Base-by-base conservation (phyloP, 2,329 filamentous ascomycete species). In the Leptographium radiaticola region DNA sequence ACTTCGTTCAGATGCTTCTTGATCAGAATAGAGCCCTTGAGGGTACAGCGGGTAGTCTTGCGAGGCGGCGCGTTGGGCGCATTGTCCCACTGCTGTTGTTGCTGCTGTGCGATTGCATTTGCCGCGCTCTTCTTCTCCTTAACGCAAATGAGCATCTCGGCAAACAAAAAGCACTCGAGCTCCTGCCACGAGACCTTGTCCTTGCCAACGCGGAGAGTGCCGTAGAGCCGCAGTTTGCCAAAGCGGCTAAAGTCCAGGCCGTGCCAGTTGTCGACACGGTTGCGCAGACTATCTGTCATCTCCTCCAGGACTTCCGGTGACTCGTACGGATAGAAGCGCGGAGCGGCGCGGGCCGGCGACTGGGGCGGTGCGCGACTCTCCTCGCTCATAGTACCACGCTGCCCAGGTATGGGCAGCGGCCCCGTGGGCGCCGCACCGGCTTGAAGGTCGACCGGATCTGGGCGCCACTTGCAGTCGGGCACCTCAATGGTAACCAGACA, bases 121-220 rank as follows among this genome's bases (percentile, higher is more conserved):
- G 43, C 45, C 11, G 73, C 66, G 10, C 75, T 69, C 71, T 90
- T 95, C 78, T 96, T 97, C 70, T 97, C 93, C 70, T 97, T 98
- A 57, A 98, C 89, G 65, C 93, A 98, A 59, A 98, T 98, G 62
- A 98, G 85, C 93, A 98, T 98, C 71, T 98, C 93, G 6, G 86
- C 88, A 65, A 98, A 98, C 34, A 98, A 77, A 67, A 89, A 98
- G 68, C 93, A 98, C 67, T 98, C 90, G 53, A 98, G 72, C 67
- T 97, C 93, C 72, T 98, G 93, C 93, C 93, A 98, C 8, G 90
- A 90, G 59, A 91, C 78, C 60, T 89, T 89, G 68, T 98, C 93
- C 70, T 98, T 98, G 62, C 93, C 93, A 25, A 98, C 93, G 52
- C 88, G 84, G 55, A 98, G 81, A 2, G 86, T 90, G 33, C 89